Conservation (phyloP, 108 stramenopile species). For the Skeletonema grethae region DNA sequence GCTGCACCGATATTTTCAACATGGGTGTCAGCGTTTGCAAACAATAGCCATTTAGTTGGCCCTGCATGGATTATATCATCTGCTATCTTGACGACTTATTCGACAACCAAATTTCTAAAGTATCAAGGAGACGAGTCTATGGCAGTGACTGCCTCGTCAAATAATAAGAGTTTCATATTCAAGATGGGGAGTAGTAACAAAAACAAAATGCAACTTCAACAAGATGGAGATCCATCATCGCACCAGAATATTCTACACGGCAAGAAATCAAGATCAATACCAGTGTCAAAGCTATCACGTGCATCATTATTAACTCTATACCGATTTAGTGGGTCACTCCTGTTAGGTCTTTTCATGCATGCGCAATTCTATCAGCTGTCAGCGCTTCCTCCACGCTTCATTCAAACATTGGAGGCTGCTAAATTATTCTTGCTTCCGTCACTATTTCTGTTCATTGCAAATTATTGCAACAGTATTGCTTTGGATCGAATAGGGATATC, state of each 20-base stretch:
- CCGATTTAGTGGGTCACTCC: conserved; percentile 72
- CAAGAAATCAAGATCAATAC: conserved; percentile 16
- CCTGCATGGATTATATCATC: conserved; percentile 69
- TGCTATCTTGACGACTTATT: conserved; percentile 74
- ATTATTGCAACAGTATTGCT: conserved; percentile 71
- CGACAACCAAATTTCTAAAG: conserved; percentile 72
- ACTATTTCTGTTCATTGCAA: conserved; percentile 69
- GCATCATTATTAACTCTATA: conserved; percentile 69
- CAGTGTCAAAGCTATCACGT: conserved; percentile 40
- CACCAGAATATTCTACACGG: not conserved
- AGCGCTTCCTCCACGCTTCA: conserved; percentile 38
- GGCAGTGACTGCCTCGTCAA: not conserved
- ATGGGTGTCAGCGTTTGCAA: conserved; percentile 31
- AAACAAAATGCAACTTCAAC: not conserved
- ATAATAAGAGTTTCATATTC: not conserved
- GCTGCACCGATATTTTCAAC: conserved; percentile 19
- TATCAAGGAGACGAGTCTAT: conserved; percentile 37
- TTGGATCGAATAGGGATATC: conserved; percentile 80
- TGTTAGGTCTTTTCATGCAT: conserved; percentile 65
- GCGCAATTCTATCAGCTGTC: conserved; percentile 50
- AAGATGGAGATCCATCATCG: not conserved
- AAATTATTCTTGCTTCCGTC: conserved; percentile 65
- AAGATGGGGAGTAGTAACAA: not conserved
- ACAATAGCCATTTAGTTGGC: conserved; percentile 54
- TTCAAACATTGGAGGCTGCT: conserved; percentile 42